Evolutionary conservation across 208 protist species (phyloP).

Genomic region (Leishmania amazonensis): DNA sequence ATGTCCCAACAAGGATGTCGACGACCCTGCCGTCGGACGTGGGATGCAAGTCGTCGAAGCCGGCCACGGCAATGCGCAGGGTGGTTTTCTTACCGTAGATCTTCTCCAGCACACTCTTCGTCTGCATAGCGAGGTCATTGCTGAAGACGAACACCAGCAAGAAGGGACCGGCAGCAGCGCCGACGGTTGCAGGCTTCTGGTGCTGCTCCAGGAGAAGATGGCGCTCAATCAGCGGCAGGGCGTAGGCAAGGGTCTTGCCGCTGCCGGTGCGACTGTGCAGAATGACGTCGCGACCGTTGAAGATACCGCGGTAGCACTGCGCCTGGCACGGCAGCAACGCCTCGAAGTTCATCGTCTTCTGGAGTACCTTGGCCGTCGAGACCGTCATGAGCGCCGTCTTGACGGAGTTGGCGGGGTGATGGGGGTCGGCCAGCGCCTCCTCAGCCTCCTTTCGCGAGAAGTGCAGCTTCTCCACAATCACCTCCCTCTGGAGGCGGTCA

Average conservation of each 20-base stretch:
- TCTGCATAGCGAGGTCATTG: slow-evolving; percentile 88
- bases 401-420: slow-evolving; percentile 20
- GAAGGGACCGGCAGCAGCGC: slow-evolving; percentile 53
- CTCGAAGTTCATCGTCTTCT: slow-evolving; percentile 62
- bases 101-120: slow-evolving; percentile 62
- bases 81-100: slow-evolving; percentile 56
- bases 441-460: slow-evolving; percentile 19
- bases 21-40: slow-evolving; percentile 5
- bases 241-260: slow-evolving; percentile 98
- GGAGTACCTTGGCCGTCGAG: slow-evolving; percentile 50
- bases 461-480: slow-evolving; percentile 35
- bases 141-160: slow-evolving; percentile 90
- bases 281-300: slow-evolving; percentile 89
- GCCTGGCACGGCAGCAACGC: slow-evolving; percentile 79
- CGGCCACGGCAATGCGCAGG: slow-evolving; percentile 67
- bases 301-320: slow-evolving; percentile 88
- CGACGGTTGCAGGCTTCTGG: background rate
- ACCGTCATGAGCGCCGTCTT: slow-evolving; percentile 72
- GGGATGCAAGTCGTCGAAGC: slow-evolving; percentile 58
- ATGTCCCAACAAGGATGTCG: slow-evolving; percentile 83
- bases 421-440: slow-evolving; percentile 27
- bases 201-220: slow-evolving; percentile 62
- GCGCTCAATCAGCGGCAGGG: slow-evolving; percentile 95
- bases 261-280: slow-evolving; percentile 94
- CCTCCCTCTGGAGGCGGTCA: slow-evolving; percentile 68